Conservation (phyloP, 148 eudicot genomes). For the Beta vulgaris region DNA sequence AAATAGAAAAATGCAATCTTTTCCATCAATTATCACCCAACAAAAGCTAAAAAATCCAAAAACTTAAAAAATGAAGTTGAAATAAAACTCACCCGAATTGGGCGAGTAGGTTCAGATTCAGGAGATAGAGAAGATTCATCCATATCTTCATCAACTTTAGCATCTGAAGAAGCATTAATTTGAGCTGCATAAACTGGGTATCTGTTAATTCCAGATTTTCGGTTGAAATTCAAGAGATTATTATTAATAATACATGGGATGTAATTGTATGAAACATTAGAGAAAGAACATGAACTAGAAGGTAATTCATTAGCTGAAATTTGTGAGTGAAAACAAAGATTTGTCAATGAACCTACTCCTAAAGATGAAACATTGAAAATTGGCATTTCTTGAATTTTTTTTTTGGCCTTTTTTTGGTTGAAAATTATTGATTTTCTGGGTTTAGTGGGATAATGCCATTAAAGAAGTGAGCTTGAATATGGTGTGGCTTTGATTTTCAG, state of each 20-base stretch:
- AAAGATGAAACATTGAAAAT: constrained; percentile 43
- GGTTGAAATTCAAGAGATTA: constrained; percentile 17
- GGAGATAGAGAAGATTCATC: constrained; percentile 28
- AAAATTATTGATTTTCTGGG: neutral
- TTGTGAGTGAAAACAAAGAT: constrained; percentile 35
- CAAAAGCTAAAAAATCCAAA: neutral
- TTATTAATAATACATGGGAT: constrained; percentile 20
- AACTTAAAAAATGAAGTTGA: neutral
- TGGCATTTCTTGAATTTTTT: constrained; percentile 27
- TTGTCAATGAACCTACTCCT: constrained; percentile 43
- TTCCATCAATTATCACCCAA: neutral
- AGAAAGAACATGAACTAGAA: constrained; percentile 14
- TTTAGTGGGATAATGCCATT: constrained; percentile 21
- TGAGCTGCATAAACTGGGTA: constrained; percentile 21
- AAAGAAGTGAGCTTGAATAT: constrained; percentile 10
- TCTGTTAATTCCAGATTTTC: constrained; percentile 22
- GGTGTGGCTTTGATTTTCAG: neutral
- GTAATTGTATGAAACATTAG: constrained; percentile 23
- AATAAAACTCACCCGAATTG: constrained; percentile 55
- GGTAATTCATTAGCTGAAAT: constrained; percentile 28
- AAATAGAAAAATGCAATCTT: neutral
- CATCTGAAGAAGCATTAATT: constrained; percentile 39
- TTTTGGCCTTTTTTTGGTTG: neutral
- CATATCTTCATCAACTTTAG: constrained; percentile 33
- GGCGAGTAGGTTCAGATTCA: constrained; percentile 30